Conservation (phyloP, 2,329 filamentous ascomycete species). For the Grosmannia clavigera region DNA sequence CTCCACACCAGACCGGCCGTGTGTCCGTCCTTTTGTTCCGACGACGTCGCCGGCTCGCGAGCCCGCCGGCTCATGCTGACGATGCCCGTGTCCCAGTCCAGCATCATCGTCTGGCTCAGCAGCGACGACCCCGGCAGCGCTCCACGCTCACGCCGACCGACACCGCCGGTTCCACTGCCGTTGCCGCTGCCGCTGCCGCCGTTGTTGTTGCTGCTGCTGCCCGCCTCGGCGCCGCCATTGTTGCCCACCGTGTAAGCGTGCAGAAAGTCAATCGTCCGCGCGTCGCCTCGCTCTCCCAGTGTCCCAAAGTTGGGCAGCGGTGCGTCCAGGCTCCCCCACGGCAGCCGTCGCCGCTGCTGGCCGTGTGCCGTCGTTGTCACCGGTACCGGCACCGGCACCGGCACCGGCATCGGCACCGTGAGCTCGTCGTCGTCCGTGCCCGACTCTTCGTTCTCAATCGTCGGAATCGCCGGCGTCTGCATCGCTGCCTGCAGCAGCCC, state of each 20-base stretch:
- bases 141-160: neutral
- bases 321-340: neutral
- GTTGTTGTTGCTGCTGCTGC: neutral
- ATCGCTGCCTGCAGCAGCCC: neutral
- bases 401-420: neutral
- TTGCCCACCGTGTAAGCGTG: slow-evolving; percentile 2
- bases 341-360: neutral
- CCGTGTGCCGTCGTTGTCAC: neutral
- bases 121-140: slow-evolving; percentile 12
- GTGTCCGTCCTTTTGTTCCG: slow-evolving; percentile 49
- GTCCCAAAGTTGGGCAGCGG: neutral
- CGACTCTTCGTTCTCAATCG: slow-evolving; percentile 1
- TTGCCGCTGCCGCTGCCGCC: neutral
- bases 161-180: neutral
- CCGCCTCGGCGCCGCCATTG: neutral
- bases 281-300: neutral
- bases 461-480: neutral
- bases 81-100: slow-evolving; percentile 17
- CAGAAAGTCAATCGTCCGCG: neutral
- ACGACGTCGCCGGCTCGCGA: slow-evolving; percentile 10
- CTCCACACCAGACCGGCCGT: slow-evolving; percentile 53
- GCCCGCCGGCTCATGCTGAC: neutral
- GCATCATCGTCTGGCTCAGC: slow-evolving; percentile 22
- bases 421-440: neutral
- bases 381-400: neutral